phyloP scores from a whole-genome alignment of 257 asterid species.

The Salvia rosmarinus region DNA sequence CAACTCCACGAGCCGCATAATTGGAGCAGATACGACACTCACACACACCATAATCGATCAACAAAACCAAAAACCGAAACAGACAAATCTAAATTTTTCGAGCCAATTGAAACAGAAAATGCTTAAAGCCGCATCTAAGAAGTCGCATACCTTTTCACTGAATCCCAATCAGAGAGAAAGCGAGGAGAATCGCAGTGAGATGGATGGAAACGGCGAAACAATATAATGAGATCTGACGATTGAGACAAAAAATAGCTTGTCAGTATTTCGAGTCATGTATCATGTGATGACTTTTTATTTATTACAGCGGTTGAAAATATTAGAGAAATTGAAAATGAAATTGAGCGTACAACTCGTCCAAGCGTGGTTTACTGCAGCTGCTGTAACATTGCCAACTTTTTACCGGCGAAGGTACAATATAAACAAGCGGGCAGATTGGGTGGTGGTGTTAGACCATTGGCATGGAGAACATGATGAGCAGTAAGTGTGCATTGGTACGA shows the following conservation, averaged over 20 bases:
- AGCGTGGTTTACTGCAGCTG: conserved; percentile 14
- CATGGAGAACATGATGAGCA: too few species aligned
- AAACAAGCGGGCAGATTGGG: conserved; percentile 6
- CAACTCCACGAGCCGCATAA: conserved; percentile 13
- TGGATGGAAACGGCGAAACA: conserved; percentile 17
- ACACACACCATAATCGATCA: conserved; percentile 14
- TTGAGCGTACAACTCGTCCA: conserved; percentile 31
- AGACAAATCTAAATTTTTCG: not conserved
- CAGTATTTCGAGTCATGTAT: conserved; percentile 32
- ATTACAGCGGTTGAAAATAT: not conserved
- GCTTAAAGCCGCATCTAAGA: conserved; percentile 33
- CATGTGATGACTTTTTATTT: conserved; percentile 32
- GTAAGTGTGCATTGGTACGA: conserved; percentile 18
- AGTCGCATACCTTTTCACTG: conserved; percentile 36
- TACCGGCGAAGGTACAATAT: conserved; percentile 25
- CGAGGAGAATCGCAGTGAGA: conserved; percentile 23
- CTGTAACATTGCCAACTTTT: not conserved
- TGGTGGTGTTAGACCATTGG: too few species aligned
- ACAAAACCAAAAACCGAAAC: not conserved
- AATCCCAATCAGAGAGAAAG: conserved; percentile 33
- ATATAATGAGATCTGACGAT: conserved; percentile 38
- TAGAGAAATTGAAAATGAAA: conserved; percentile 14
- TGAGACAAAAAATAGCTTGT: conserved; percentile 29
- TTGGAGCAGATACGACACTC: conserved; percentile 25
- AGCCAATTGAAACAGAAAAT: conserved; percentile 25